Base-by-base conservation (phyloP, 2,329 filamentous ascomycete genomes). In the Mycosphaerella sp. region DNA sequence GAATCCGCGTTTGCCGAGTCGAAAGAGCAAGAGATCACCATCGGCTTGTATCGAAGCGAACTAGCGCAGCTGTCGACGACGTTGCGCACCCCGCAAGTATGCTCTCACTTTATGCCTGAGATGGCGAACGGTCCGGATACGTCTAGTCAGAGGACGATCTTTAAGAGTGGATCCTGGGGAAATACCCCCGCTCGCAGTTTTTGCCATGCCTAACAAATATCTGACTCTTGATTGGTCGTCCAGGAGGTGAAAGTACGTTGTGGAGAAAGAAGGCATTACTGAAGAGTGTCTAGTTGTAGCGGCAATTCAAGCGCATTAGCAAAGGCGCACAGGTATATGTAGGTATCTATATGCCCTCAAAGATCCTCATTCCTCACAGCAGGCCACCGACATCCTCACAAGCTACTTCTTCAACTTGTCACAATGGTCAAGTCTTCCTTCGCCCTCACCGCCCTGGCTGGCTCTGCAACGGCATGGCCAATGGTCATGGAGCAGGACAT, bases 401-500 rank as follows among this genome's bases (percentile, higher is more conserved):
- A 4, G 8, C 36, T 18, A 16, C 36, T 14, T 12, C 14, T 39
- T 13, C 36, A 3, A 16, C 7, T n/a, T 17, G 36, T 28, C 44
- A 55, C 34, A 32, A 55, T 52, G 53, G 40, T 49, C 40, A 44
- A 36, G 45, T 39, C 45, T 18, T 10, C 44, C 10, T 36, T 48
- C 16, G 49, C 44, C 6, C 16, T 55, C 41, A 41, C 53, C 34
- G 53, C 49, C 13, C 21, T 55, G 41, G 50, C 53, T 35, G 43
- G 47, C 30, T 51, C 44, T 13, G 47, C 37, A 30, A 41, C 50
- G 32, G 56, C 50, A 47, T 58, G 48, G 53, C 56, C 56, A 16
- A 27, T 46, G 14, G 56, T 53, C 36, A 50, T 50, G 35, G 47
- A 58, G 42, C 30, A 47, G 30, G 50, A 52, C 28, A 41, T 40